Base-by-base conservation (phyloP, 2,329 filamentous ascomycete genomes). In the Pestalotiopsis sp. region DNA sequence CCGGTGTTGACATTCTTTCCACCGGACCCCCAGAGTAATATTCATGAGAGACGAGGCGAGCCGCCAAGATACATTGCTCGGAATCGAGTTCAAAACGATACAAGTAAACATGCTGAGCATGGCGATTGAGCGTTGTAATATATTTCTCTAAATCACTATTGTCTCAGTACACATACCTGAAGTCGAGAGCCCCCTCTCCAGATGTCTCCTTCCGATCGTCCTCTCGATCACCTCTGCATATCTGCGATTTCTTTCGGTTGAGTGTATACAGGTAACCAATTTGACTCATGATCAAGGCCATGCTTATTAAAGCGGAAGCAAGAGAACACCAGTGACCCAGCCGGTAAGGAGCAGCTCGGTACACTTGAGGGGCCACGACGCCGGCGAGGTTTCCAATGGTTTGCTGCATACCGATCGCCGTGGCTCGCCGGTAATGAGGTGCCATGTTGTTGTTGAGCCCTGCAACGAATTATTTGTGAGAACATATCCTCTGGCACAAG, bases 381-480 rank as follows among this genome's bases (percentile, higher is more conserved):
- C 90, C 90, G 17, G 86, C 85, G 57, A 85, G 83, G 73, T 92
- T 92, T 20, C 89, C 89, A 65, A 90, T 84, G 2, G 84, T 89
- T 12, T 91, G 79, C 73, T 91, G 88, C 67, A 91, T 73, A 0
- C 89, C 90, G 0, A 85, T 89, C 0, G 88, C 89, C 6, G 88
- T 87, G 0, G 89, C 89, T 31, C 90, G 82, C 77, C 91, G 92
- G 7, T 89, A 89, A 70, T 91, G 91, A 5, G 89, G 82, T 0
- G 90, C 90, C 41, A 87, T 83, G 69, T 91, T 92, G 9, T 84
- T 85, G 0, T 87, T 81, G 36, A 87, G 73, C 80, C 45, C 45
- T 52, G 45, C 7, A 20, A 52, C 1, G 7, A 36, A 1, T 7
- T 31, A 3, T 23, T 4, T n/a, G 45, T 52, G 17, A 52, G 17